Percentiles rank a stretch among this genome's conserved stretches.
phyloP scores from a whole-genome alignment of 495 filamentous ascomycete genomes.

The Poronia punctata region DNA sequence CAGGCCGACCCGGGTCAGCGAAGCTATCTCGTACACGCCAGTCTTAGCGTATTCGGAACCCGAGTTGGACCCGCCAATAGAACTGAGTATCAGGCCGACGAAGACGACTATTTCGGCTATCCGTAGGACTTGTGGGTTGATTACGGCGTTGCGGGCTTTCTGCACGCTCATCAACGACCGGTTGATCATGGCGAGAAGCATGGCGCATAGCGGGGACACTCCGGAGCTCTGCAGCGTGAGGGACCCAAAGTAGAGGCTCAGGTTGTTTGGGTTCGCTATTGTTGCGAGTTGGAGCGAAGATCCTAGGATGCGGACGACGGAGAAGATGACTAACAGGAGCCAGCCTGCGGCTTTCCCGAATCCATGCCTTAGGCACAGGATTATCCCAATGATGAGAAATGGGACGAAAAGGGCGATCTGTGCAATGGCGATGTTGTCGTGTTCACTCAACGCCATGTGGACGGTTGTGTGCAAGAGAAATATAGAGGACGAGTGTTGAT shows the following conservation, averaged over 20 bases:
- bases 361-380: constrained; percentile 26
- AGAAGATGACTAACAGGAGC: constrained; percentile 29
- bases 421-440: constrained; percentile 28
- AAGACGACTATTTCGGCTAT: constrained; percentile 21
- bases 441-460: constrained; percentile 19
- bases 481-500: no score
- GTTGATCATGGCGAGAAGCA: constrained; percentile 22
- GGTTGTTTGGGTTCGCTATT: constrained; percentile 25
- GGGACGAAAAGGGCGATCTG: constrained; percentile 25
- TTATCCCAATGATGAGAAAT: constrained; percentile 19
- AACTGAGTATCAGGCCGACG: constrained; percentile 24
- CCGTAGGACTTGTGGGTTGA: constrained; percentile 18
- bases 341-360: constrained; percentile 28
- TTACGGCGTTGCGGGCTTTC: constrained; percentile 6
- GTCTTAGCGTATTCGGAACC: constrained; percentile 4
- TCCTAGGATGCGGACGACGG: constrained; percentile 26
- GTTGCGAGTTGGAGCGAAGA: constrained; percentile 28
- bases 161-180: constrained; percentile 22
- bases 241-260: constrained; percentile 19
- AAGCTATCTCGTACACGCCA: constrained; percentile 17
- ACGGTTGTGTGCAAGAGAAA: no score
- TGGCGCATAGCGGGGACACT: constrained; percentile 26
- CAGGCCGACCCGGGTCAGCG: constrained; percentile 18
- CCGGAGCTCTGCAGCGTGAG: constrained; percentile 25
- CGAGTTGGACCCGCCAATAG: constrained; percentile 23